phyloP scores from a whole-genome alignment of 2,329 filamentous ascomycete genomes.

The Cladosporium sp. region DNA sequence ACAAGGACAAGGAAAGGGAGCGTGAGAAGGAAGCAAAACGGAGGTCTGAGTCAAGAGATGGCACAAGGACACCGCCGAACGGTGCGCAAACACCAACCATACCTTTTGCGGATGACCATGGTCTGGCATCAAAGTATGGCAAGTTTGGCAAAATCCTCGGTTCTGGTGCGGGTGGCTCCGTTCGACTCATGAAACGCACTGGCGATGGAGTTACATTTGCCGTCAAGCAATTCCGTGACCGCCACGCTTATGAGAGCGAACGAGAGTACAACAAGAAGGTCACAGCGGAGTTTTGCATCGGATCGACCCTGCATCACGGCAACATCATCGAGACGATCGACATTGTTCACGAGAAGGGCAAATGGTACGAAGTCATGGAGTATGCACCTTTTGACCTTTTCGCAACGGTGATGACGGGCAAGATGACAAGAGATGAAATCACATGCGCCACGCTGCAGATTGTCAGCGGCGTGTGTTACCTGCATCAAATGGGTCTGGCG shows the following conservation, averaged over 20 bases:
- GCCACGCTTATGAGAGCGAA: slow-evolving; percentile 89
- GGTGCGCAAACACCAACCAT: slow-evolving; percentile 46
- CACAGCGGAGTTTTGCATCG: slow-evolving; percentile 96
- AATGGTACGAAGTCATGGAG: slow-evolving; percentile 99
- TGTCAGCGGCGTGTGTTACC: slow-evolving; percentile 85
- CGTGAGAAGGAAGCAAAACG: slow-evolving; percentile 19
- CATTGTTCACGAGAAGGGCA: slow-evolving; percentile 88
- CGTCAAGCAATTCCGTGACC: slow-evolving; percentile 91
- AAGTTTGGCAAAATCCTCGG: slow-evolving; percentile 93
- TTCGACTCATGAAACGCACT: slow-evolving; percentile 87
- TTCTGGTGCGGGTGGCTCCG: slow-evolving; percentile 90
- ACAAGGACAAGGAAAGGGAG: slow-evolving; percentile 59
- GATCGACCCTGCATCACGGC: slow-evolving; percentile 92
- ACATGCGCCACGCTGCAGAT: slow-evolving; percentile 92
- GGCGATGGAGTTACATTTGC: slow-evolving; percentile 93
- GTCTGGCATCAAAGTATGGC: slow-evolving; percentile 84
- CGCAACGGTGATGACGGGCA: slow-evolving; percentile 97
- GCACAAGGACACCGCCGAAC: slow-evolving; percentile 25
- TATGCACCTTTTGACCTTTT: slow-evolving; percentile 96
- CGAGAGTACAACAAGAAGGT: slow-evolving; percentile 98
- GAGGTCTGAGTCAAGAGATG: slow-evolving; percentile 22
- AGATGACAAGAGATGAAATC: slow-evolving; percentile 89
- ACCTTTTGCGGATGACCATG: slow-evolving; percentile 92
- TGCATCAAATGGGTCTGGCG: slow-evolving; percentile 91
- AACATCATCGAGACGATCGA: slow-evolving; percentile 98